Base-by-base conservation (phyloP, 2,329 filamentous ascomycete genomes). In the Dissoconium aciculare region DNA sequence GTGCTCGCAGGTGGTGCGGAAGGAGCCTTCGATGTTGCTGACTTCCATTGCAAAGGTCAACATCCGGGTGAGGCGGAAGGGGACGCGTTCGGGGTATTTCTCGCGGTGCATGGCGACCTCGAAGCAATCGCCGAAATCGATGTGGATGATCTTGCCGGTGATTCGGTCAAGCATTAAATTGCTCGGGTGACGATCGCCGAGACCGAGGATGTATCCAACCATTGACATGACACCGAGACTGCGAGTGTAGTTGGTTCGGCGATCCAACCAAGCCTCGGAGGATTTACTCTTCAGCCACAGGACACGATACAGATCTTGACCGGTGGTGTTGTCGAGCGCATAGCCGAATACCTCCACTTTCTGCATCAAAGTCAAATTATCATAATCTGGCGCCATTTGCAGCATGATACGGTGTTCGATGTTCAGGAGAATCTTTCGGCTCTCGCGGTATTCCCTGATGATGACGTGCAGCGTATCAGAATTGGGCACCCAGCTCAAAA, bases 401-500 rank as follows among this genome's bases (percentile, higher is more conserved):
- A 99, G 65, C 89, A 99, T 99, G 54, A 98, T 98, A 26, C 91
- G 79, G 53, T 99, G 89, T 60, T 99, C 89, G 41, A 99, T 99
- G 51, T 98, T 99, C 43, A 98, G 76, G 23, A 99, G 63, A 42
- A 99, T 99, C 62, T 94, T 93, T 32, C 89, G 75, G 44, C 80
- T 92, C 56, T 98, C 91, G 39, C 89, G 80, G 53, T 99, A 99
- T 54, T 98, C 89, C 41, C 89, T 74, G 49, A 99, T 98, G 27
- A 99, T 69, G 11, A 93, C 81, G 53, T 99, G 91, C 11, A 99
- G 64, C 0, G 91, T 98, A 54, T 99, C 89, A 49, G 83, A 94
- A 61, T 98, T 94, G 8, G 82, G 85, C 13, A 98, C 85, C 81
- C 87, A 99, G 26, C 89, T 87, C 12, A 98, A 63, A 14, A 98